Evolutionary conservation across 352 stramenopile genomes (phyloP).

Genomic region (Pythium phragmitis): DNA sequence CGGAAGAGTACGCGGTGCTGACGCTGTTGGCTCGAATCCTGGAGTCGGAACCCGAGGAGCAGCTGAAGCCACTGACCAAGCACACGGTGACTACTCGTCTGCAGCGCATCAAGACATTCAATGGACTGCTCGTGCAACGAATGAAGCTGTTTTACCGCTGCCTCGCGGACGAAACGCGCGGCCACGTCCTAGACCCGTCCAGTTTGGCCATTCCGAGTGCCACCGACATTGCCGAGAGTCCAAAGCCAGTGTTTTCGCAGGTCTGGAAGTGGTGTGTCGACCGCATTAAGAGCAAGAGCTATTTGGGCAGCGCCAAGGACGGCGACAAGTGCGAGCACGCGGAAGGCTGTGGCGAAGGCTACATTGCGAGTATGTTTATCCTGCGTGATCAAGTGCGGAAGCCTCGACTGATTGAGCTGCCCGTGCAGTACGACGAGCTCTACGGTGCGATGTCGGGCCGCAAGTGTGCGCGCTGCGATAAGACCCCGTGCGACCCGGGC

Average conservation of each 20-base stretch:
- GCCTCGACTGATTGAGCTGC: slow-evolving; percentile 75
- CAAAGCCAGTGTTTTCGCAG: slow-evolving; percentile 62
- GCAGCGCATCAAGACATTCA: slow-evolving; percentile 42
- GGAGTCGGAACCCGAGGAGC: slow-evolving; percentile 47
- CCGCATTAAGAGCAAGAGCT: slow-evolving; percentile 76
- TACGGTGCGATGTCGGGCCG: slow-evolving; percentile 72
- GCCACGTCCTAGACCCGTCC: background rate
- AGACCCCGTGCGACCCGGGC: slow-evolving; percentile 65
- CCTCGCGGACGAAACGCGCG: slow-evolving; percentile 32
- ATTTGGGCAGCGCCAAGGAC: slow-evolving; percentile 61
- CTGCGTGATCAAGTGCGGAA: slow-evolving; percentile 58
- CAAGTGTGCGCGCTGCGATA: slow-evolving; percentile 70
- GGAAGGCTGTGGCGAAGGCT: slow-evolving; percentile 81
- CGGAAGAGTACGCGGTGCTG: slow-evolving; percentile 54
- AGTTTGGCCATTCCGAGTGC: slow-evolving; percentile 42
- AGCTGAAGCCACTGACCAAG: slow-evolving; percentile 52
- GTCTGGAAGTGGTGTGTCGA: slow-evolving; percentile 88
- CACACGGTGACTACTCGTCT: slow-evolving; percentile 42
- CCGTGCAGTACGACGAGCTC: slow-evolving; percentile 83
- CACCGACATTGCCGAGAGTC: slow-evolving; percentile 49
- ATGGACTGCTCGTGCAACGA: slow-evolving; percentile 68
- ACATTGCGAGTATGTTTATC: slow-evolving; percentile 89
- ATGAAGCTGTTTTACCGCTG: slow-evolving; percentile 88
- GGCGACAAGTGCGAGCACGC: slow-evolving; percentile 86
- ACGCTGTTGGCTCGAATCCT: slow-evolving; percentile 58